Evolutionary conservation across 2,329 filamentous ascomycete species (phyloP).

Genomic region (Aurifilum marmelostoma): DNA sequence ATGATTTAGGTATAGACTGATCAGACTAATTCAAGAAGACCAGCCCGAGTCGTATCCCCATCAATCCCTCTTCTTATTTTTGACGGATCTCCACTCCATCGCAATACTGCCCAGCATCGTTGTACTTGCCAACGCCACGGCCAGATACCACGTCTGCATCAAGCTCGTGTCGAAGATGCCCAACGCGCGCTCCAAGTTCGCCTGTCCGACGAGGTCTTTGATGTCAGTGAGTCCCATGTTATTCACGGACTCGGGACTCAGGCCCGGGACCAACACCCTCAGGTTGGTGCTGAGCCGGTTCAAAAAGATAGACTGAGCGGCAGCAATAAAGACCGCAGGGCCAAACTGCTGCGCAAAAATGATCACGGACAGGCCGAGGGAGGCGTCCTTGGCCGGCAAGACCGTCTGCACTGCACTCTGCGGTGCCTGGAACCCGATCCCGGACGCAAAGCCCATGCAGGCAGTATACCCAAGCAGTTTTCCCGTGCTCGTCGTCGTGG

Average conservation of each 20-base stretch:
- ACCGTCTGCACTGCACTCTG: constrained; percentile 30
- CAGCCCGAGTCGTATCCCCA: too few relatives aligned
- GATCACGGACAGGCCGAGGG: constrained; percentile 11
- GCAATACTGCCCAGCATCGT: constrained; percentile 24
- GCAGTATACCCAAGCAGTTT: constrained; percentile 25
- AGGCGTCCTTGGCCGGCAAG: neutral
- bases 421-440: constrained; percentile 24
- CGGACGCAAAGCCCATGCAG: constrained; percentile 16
- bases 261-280: constrained; percentile 13
- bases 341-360: constrained; percentile 45
- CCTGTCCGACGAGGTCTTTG: constrained; percentile 17
- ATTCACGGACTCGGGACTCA: constrained; percentile 11
- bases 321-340: constrained; percentile 46
- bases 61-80: constrained; percentile 26
- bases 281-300: constrained; percentile 36
- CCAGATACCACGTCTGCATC: constrained; percentile 29
- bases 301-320: constrained; percentile 43
- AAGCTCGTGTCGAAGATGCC: constrained; percentile 21
- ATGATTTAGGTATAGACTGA: neutral
- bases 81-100: constrained; percentile 27
- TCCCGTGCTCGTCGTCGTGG: neutral
- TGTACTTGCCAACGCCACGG: constrained; percentile 20
- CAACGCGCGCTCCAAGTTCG: constrained; percentile 15
- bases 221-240: constrained; percentile 22
- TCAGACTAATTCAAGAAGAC: too few relatives aligned